Evolutionary conservation across 331 rosid species (phyloP).

Genomic region (Erythrophleum ivorense): DNA sequence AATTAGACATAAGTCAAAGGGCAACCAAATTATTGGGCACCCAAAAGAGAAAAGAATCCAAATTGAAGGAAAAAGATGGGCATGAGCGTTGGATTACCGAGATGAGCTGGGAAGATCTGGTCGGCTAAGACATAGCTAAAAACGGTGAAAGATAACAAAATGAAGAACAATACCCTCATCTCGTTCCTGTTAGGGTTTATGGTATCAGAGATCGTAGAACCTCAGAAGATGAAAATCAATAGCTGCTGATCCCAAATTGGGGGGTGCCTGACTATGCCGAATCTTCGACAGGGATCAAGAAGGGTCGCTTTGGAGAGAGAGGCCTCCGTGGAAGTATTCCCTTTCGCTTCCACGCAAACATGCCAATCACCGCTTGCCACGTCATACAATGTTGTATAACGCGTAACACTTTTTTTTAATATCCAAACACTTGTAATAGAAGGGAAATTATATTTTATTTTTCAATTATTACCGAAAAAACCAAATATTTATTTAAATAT

Average conservation of each 20-base stretch:
- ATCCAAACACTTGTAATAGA: too few species aligned
- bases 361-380: slow-evolving; percentile 39
- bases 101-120: slow-evolving; percentile 58
- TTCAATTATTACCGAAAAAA: too few species aligned
- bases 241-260: neutral
- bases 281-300: neutral
- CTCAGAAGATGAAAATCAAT: neutral
- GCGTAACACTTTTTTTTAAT: neutral
- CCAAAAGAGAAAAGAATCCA: neutral
- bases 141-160: slow-evolving; percentile 38
- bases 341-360: slow-evolving; percentile 30
- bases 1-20: neutral
- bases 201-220: slow-evolving; percentile 16
- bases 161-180: slow-evolving; percentile 53
- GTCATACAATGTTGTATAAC: neutral
- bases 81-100: slow-evolving; percentile 47
- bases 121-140: slow-evolving; percentile 52
- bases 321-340: neutral
- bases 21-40: neutral
- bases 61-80: neutral
- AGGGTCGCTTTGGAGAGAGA: neutral
- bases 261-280: neutral
- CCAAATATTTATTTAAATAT: too few species aligned
- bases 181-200: neutral
- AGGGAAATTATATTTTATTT: too few species aligned